Evolutionary conservation across 805 yeast species (phyloP).

Genomic region (Candida lessepsii): DNA sequence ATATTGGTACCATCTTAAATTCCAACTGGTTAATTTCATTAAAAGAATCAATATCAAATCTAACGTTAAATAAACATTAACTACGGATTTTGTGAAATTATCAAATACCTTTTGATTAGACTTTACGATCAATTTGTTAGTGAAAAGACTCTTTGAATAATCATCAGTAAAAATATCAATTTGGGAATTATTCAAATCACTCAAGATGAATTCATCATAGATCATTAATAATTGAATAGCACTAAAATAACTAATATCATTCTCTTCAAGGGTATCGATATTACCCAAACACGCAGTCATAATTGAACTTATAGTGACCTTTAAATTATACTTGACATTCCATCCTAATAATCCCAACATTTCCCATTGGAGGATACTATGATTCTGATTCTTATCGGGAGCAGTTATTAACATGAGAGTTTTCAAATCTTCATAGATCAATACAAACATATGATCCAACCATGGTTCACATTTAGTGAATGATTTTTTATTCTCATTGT

Average conservation of each 20-base stretch:
- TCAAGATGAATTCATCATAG: conserved; percentile 42
- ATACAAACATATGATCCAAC: conserved; percentile 72
- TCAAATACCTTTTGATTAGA: conserved; percentile 25
- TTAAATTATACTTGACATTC: conserved; percentile 39
- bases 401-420: conserved; percentile 25
- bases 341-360: conserved; percentile 58
- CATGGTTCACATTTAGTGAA: conserved; percentile 59
- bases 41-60: conserved; percentile 37
- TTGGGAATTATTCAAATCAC: conserved; percentile 31
- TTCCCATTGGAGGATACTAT: conserved; percentile 74
- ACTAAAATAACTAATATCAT: conserved; percentile 63
- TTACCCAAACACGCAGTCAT: conserved; percentile 49
- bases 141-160: conserved; percentile 25
- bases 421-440: conserved; percentile 60
- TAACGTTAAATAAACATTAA: conserved; percentile 28
- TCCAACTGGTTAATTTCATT: conserved; percentile 57
- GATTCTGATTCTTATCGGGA: conserved; percentile 30
- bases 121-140: conserved; percentile 34
- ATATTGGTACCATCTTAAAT: conserved; percentile 63
- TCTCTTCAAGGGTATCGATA: conserved; percentile 46
- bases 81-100: conserved; percentile 9
- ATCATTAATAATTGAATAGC: conserved; percentile 49
- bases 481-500: conserved; percentile 20
- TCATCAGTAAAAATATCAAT: conserved; percentile 30
- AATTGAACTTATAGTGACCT: conserved; percentile 36